A percentile compares a stretch with the other conserved stretches of the same genome.
phyloP scores from a whole-genome alignment of 371 early-diverging fungal genomes.

The Dichotomocladium elegans region DNA sequence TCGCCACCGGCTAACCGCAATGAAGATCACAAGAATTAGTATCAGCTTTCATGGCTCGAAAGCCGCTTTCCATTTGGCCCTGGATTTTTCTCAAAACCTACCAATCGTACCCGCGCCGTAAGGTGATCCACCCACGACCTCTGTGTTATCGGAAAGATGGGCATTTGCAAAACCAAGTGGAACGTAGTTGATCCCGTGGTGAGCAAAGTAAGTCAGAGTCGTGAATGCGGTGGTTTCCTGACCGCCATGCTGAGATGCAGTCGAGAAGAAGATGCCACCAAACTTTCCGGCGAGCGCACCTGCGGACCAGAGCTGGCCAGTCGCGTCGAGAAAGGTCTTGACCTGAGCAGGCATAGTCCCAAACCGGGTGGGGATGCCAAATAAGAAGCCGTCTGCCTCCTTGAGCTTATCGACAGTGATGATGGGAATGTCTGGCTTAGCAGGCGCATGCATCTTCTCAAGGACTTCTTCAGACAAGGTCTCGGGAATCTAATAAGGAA shows the following conservation, averaged over 20 bases:
- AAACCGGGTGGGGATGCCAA: conserved; percentile 71
- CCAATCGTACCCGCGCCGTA: conserved; percentile 68
- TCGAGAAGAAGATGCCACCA: conserved; percentile 67
- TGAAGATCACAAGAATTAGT: conserved; percentile 43
- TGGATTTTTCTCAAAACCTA: not conserved
- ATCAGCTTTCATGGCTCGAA: not conserved
- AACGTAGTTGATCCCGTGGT: conserved; percentile 72
- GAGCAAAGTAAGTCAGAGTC: conserved; percentile 59
- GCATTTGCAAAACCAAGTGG: conserved; percentile 54
- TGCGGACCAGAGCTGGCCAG: conserved; percentile 63
- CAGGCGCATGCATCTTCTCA: conserved; percentile 65
- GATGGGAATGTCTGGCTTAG: conserved; percentile 59
- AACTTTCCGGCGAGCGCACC: conserved; percentile 60
- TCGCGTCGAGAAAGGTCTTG: conserved; percentile 58
- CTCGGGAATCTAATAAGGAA: conserved; percentile 39
- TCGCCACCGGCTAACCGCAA: conserved; percentile 51
- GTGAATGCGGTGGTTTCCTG: conserved; percentile 65
- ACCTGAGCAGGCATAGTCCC: conserved; percentile 66
- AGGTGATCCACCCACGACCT: conserved; percentile 55
- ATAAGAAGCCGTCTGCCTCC: conserved; percentile 75
- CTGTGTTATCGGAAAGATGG: conserved; percentile 28
- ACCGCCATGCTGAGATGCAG: conserved; percentile 65
- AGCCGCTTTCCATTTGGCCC: not conserved
- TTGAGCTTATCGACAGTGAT: conserved; percentile 53
- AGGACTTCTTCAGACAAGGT: conserved; percentile 64